phyloP scores from a whole-genome alignment of 345 rosid species.

The Hypericum perforatum region DNA sequence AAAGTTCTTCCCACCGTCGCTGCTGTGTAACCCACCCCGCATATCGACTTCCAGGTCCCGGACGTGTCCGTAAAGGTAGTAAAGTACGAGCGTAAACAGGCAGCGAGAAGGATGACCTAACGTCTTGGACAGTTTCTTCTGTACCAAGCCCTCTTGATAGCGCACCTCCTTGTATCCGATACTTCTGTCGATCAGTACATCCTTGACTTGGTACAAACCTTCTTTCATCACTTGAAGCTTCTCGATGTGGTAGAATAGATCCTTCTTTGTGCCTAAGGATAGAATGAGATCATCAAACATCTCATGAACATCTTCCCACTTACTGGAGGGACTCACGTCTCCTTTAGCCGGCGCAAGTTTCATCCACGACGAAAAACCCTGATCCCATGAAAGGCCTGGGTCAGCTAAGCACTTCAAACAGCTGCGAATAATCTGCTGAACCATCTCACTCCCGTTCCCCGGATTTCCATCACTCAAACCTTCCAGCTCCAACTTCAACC shows the following conservation, averaged over 20 bases:
- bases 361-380: slow-evolving; percentile 64
- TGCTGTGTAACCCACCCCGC: slow-evolving; percentile 41
- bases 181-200: slow-evolving; percentile 49
- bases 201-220: slow-evolving; percentile 60
- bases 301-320: slow-evolving; percentile 79
- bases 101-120: slow-evolving; percentile 64
- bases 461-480: slow-evolving; percentile 24
- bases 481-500: slow-evolving; percentile 48
- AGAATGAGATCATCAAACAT: slow-evolving; percentile 57
- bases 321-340: slow-evolving; percentile 21
- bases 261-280: slow-evolving; percentile 36
- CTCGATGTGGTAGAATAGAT: slow-evolving; percentile 31
- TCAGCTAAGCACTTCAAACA: slow-evolving; percentile 55
- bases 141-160: slow-evolving; percentile 56
- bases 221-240: slow-evolving; percentile 78
- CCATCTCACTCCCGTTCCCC: slow-evolving; percentile 38
- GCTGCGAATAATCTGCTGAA: slow-evolving; percentile 49
- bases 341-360: slow-evolving; percentile 35
- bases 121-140: slow-evolving; percentile 53
- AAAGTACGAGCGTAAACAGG: slow-evolving; percentile 58
- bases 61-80: slow-evolving; percentile 58
- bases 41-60: slow-evolving; percentile 62
- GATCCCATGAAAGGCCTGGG: slow-evolving; percentile 25
- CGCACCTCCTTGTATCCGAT: slow-evolving; percentile 58
- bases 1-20: slow-evolving; percentile 18